Percentiles rank a stretch among this genome's conserved stretches.
These are phyloP conservation scores for Dichomitus squalens DNA, from an alignment of 1,284 basidiomycete genomes.

Conservation along the genomic window DNA sequence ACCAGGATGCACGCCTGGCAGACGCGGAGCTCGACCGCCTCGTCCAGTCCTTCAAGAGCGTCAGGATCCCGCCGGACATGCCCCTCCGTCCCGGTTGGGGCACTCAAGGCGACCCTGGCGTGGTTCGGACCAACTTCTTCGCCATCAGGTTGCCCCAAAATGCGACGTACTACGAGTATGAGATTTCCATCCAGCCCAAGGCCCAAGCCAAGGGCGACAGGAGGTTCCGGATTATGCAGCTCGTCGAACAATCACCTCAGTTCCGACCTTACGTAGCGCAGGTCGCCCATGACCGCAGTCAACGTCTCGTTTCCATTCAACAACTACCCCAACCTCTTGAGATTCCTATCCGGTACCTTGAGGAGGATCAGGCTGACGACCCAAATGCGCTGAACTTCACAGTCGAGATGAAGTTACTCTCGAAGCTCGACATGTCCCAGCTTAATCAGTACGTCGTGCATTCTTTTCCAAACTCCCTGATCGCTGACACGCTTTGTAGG, in stretches of 20 bases:
- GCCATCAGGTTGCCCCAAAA: slow-evolving; percentile 51
- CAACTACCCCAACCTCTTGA: slow-evolving; percentile 58
- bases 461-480: neutral
- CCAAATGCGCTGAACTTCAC: slow-evolving; percentile 50
- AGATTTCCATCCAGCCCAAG: slow-evolving; percentile 55
- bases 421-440: slow-evolving; percentile 44
- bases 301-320: slow-evolving; percentile 57
- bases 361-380: slow-evolving; percentile 53
- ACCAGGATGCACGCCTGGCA: slow-evolving; percentile 46
- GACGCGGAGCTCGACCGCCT: slow-evolving; percentile 39
- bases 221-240: slow-evolving; percentile 54
- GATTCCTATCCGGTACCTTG: slow-evolving; percentile 51
- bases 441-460: slow-evolving; percentile 56
- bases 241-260: slow-evolving; percentile 53
- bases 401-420: slow-evolving; percentile 50
- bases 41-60: slow-evolving; percentile 46
- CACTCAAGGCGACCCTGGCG: slow-evolving; percentile 52
- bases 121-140: slow-evolving; percentile 71
- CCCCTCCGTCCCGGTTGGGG: slow-evolving; percentile 72
- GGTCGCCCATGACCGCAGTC: slow-evolving; percentile 65
- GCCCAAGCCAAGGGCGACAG: slow-evolving; percentile 51
- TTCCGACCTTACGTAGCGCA: slow-evolving; percentile 45
- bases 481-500: slow-evolving; percentile 36
- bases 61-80: slow-evolving; percentile 41
- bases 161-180: slow-evolving; percentile 58